Evolutionary conservation across 331 rosid species (phyloP).

Genomic region (Pyracantha coccinea): DNA sequence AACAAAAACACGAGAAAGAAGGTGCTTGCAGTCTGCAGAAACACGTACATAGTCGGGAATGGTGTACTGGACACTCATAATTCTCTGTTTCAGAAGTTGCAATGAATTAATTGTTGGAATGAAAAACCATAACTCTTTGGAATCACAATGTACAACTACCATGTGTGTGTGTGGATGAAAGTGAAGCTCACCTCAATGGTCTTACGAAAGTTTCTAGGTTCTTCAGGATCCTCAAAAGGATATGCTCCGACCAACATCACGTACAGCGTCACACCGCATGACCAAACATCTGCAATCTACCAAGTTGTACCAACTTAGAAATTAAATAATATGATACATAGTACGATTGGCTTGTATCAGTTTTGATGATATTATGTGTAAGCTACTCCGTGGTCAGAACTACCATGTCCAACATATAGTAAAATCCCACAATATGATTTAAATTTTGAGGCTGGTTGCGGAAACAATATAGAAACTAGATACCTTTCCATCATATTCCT

Average conservation of each 20-base stretch:
- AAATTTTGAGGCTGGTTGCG: not conserved
- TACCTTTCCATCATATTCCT: slow-evolving; percentile 94
- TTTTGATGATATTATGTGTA: not conserved
- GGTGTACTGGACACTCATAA: slow-evolving; percentile 60
- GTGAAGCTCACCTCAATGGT: slow-evolving; percentile 48
- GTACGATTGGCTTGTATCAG: not conserved
- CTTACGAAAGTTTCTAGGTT: slow-evolving; percentile 61
- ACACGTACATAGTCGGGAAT: slow-evolving; percentile 71
- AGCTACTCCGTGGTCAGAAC: not conserved
- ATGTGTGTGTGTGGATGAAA: not conserved
- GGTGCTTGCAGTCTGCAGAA: slow-evolving; percentile 59
- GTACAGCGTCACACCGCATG: slow-evolving; percentile 86
- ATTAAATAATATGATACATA: not conserved
- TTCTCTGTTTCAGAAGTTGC: slow-evolving; percentile 55
- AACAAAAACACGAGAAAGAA: slow-evolving; percentile 68
- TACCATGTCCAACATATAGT: not conserved
- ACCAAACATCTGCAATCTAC: slow-evolving; percentile 96
- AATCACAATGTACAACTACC: not conserved
- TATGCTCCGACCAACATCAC: slow-evolving; percentile 88
- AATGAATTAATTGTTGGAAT: not conserved
- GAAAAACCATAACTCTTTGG: not conserved
- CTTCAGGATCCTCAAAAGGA: slow-evolving; percentile 91
- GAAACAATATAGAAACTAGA: not conserved
- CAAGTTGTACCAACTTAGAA: slow-evolving; percentile 18
- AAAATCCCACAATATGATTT: not conserved